Conservation (phyloP, 352 stramenopile genomes). For the Phytophthora ramorum region DNA sequence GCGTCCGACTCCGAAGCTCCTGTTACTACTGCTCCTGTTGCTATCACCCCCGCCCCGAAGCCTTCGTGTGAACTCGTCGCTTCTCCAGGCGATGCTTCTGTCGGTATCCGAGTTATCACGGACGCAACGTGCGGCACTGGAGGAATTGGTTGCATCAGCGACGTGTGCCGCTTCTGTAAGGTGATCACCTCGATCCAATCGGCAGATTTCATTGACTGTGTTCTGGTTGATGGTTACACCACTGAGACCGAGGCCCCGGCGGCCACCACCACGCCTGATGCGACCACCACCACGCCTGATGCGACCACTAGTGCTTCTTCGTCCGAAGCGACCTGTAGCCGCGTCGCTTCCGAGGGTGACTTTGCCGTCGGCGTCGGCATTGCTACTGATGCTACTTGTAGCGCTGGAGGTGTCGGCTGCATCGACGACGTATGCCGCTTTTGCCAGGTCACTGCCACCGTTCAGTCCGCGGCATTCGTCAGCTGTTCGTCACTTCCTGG, state of each 20-base stretch:
- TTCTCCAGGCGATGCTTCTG: conserved; percentile 29
- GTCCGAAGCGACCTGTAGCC: conserved; percentile 11
- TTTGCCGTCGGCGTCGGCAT: conserved; percentile 39
- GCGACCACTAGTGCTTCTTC: not conserved
- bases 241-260: conserved; percentile 8
- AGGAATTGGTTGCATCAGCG: conserved; percentile 43
- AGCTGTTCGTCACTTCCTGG: conserved; percentile 15
- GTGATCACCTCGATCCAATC: conserved; percentile 32
- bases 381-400: conserved; percentile 30
- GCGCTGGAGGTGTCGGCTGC: conserved; percentile 42
- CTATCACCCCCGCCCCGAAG: not conserved
- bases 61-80: conserved; percentile 14
- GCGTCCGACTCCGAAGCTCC: not conserved
- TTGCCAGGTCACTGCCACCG: conserved; percentile 37
- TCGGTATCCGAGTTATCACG: conserved; percentile 35
- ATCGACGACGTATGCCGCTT: conserved; percentile 46
- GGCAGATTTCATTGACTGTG: conserved; percentile 26
- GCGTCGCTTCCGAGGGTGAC: conserved; percentile 32
- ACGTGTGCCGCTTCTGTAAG: conserved; percentile 53
- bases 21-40: not conserved
- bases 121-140: conserved; percentile 33
- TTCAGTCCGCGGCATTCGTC: conserved; percentile 29
- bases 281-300: conserved; percentile 1
- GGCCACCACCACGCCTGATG: conserved; percentile 4
- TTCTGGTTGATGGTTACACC: conserved; percentile 12